Evolutionary conservation across 2,329 filamentous ascomycete species (phyloP).

Genomic region (Monilinia aucupariae): DNA sequence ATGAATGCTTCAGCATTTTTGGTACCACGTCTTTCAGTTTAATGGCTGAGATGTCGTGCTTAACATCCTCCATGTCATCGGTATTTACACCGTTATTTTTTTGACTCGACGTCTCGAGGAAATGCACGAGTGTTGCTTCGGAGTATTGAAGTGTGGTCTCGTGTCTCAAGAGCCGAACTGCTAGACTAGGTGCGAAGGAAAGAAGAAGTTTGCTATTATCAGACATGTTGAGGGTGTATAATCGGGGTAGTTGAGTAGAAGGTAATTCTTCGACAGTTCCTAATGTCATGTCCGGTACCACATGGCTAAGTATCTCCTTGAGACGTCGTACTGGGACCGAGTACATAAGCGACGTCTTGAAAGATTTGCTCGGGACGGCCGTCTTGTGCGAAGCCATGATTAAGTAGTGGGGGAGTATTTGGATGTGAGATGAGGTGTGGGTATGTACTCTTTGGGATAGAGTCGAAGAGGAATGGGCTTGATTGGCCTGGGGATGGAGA

Average conservation of each 20-base stretch:
- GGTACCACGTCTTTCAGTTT: conserved; percentile 25
- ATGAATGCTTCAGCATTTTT: conserved; percentile 34
- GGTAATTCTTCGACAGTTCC: conserved; percentile 31
- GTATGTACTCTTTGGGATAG: not conserved
- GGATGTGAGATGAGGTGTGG: not conserved
- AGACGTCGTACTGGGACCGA: conserved; percentile 31
- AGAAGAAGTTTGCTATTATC: conserved; percentile 30
- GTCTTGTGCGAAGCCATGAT: conserved; percentile 28
- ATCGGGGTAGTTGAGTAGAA: conserved; percentile 32
- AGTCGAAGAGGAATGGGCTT: not conserved
- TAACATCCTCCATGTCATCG: not conserved
- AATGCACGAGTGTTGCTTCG: conserved; percentile 32
- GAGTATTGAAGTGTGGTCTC: conserved; percentile 31
- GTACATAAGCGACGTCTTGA: conserved; percentile 32
- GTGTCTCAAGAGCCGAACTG: conserved; percentile 32
- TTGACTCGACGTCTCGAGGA: conserved; percentile 24
- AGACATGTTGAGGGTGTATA: conserved; percentile 34
- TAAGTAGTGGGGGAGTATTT: not conserved
- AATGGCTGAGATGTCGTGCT: conserved; percentile 6
- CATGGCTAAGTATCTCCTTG: conserved; percentile 31
- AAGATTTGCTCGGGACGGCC: conserved; percentile 25
- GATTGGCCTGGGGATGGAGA: not conserved
- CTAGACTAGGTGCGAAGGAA: conserved; percentile 30
- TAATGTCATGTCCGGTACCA: conserved; percentile 29
- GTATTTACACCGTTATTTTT: not conserved